These are phyloP conservation scores for Berkeleyomyces rouxiae DNA, from an alignment of 2,329 filamentous ascomycete species.

Conservation along the genomic window DNA sequence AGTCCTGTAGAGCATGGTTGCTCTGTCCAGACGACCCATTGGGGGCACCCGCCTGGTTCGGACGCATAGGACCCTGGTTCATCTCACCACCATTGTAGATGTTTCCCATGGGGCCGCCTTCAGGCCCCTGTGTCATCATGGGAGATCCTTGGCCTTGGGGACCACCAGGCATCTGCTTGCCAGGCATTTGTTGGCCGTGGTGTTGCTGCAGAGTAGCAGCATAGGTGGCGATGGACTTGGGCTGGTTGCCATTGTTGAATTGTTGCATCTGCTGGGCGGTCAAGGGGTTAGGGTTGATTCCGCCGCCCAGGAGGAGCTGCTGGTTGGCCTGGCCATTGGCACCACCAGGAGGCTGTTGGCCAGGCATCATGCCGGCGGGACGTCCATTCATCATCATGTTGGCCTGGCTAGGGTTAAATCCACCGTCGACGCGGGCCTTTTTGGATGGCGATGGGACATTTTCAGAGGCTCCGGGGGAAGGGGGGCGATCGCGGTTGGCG, in stretches of 20 bases:
- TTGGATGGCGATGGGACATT: slow-evolving; percentile 89
- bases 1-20: slow-evolving; percentile 72
- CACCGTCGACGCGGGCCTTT: slow-evolving; percentile 57
- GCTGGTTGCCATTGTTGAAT: slow-evolving; percentile 45
- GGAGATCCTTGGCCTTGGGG: slow-evolving; percentile 66
- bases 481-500: slow-evolving; percentile 61
- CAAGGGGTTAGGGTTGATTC: slow-evolving; percentile 59
- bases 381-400: slow-evolving; percentile 60
- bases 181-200: slow-evolving; percentile 64
- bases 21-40: slow-evolving; percentile 28
- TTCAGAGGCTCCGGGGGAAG: slow-evolving; percentile 67
- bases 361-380: slow-evolving; percentile 53
- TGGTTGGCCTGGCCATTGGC: slow-evolving; percentile 35
- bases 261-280: slow-evolving; percentile 59
- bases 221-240: slow-evolving; percentile 78
- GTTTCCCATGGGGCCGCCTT: slow-evolving; percentile 39
- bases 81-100: slow-evolving; percentile 49
- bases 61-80: slow-evolving; percentile 39
- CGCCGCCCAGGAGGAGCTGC: slow-evolving; percentile 48
- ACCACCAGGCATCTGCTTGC: slow-evolving; percentile 51
- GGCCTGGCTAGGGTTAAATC: slow-evolving; percentile 54
- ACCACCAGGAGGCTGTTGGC: slow-evolving; percentile 45
- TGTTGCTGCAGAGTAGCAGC: slow-evolving; percentile 70
- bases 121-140: slow-evolving; percentile 60
- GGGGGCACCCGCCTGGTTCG: slow-evolving; percentile 31